These are phyloP conservation scores for Monosporascus ibericus DNA, from an alignment of 2,329 filamentous ascomycete species.

Conservation along the genomic window DNA sequence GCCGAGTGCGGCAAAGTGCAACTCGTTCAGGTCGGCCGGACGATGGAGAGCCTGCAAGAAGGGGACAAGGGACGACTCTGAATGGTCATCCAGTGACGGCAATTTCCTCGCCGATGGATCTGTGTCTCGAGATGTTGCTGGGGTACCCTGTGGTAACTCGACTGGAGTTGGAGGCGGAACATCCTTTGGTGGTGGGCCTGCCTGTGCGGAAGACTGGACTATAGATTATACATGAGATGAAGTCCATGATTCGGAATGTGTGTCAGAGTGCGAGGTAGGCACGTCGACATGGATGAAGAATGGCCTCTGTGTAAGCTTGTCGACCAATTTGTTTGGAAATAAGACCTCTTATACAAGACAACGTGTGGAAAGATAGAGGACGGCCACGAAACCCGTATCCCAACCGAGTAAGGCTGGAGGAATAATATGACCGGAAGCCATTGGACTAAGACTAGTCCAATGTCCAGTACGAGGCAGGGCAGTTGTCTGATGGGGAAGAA, in stretches of 20 bases:
- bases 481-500: not conserved
- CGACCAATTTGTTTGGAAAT: too few species aligned
- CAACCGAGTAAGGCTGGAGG: too few species aligned
- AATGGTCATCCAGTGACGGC: conserved; percentile 5
- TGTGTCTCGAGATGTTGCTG: conserved; percentile 13
- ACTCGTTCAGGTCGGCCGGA: conserved; percentile 39
- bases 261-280: too few species aligned
- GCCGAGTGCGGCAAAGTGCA: conserved; percentile 52
- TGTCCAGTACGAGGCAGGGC: too few species aligned
- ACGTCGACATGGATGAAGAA: too few species aligned
- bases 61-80: conserved; percentile 36
- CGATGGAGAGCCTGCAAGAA: conserved; percentile 50
- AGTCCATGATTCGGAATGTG: conserved; percentile 1
- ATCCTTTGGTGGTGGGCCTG: conserved; percentile 36
- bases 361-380: too few species aligned
- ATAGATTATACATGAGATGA: conserved; percentile 16
- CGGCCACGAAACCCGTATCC: too few species aligned
- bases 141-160: conserved; percentile 40
- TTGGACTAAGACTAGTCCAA: too few species aligned
- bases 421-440: too few species aligned
- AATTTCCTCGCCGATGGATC: conserved; percentile 7
- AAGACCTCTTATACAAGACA: too few species aligned
- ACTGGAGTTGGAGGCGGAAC: conserved; percentile 52
- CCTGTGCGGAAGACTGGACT: conserved; percentile 16
- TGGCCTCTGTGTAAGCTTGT: too few species aligned